Base-by-base conservation (phyloP, 768 basidiomycete genomes). In the Trametes cinnabarina region DNA sequence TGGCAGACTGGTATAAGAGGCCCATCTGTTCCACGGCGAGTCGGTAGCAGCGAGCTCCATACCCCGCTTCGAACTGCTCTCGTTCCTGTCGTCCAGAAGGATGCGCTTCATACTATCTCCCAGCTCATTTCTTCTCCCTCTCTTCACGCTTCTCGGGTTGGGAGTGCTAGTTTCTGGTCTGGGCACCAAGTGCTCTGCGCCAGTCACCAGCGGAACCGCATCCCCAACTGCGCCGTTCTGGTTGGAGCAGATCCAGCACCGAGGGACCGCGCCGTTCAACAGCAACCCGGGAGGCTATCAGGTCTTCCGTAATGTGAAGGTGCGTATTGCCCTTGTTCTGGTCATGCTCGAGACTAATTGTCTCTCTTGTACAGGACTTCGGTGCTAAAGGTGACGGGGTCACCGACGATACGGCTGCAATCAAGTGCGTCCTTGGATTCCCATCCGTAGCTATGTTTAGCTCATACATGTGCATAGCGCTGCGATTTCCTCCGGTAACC, bases 241-340 rank as follows among this genome's bases (percentile, higher is more conserved):
- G 89, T 64, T 88, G 65, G 72, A 90, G 66, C 79, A 67, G 47
- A 89, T 92, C 61, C 81, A 78, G 26, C 89, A 89, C 63, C 88
- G 86, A 69, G 69, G 69, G 28, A 82, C 73, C 12, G 74, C 90
- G 3, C 79, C 89, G 1, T 87, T 81, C 71, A 86, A 87, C 63
- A 63, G 80, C 10, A 73, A 81, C 66, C 75, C 80, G 3, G 66
- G 68, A 32, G 65, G 69, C 10, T 92, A 92, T 67, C 71, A 82
- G 44, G 87, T 90, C 11, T 90, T 88, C 71, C 79, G 90, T 42
- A 90, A 90, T 65, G 90, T 92, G 51, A 87, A 86, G 60, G 66
- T 65, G 37, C 14, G 62, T 42, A 12, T 14, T 23, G 23, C 26
- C 7, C 35, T 12, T 48, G 20, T 26, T 55, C 46, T 19, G 23